phyloP scores from a whole-genome alignment of 179 eudicot species.

The Spinacia oleracea region DNA sequence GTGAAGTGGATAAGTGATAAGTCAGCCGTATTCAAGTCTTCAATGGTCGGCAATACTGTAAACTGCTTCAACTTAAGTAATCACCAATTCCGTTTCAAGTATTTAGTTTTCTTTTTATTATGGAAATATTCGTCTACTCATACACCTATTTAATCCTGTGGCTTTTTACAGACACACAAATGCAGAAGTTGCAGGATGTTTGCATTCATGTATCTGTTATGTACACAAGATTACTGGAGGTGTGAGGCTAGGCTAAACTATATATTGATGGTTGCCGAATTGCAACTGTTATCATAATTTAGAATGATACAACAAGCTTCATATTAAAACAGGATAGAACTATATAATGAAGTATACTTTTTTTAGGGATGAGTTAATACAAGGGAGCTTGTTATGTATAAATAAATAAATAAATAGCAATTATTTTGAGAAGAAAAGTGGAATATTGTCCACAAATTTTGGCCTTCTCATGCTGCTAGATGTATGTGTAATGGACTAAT shows the following conservation, averaged over 20 bases:
- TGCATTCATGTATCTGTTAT: slow-evolving; percentile 1
- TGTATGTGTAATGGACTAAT: background rate
- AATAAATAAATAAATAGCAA: slow-evolving; percentile 27
- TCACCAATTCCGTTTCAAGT: background rate
- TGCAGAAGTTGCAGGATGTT: background rate
- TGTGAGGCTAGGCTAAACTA: background rate
- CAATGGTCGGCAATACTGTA: background rate
- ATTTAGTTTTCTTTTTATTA: background rate
- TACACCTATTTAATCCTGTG: background rate
- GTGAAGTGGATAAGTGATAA: slow-evolving; percentile 47
- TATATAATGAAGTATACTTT: slow-evolving; percentile 1
- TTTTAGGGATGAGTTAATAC: background rate
- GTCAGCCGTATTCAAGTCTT: background rate
- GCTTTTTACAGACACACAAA: background rate
- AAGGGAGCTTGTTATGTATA: slow-evolving; percentile 20
- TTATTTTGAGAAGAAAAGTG: background rate
- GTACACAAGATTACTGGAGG: slow-evolving; percentile 8
- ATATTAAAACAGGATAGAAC: slow-evolving; percentile 8
- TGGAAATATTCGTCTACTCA: background rate
- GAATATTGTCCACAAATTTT: slow-evolving; percentile 27
- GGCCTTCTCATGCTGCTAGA: slow-evolving; percentile 2
- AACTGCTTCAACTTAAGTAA: slow-evolving; percentile 15
- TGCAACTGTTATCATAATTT: background rate
- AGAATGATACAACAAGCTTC: slow-evolving; percentile 7
- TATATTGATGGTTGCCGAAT: background rate